Percentiles rank a stretch among this genome's conserved stretches.
Conservation (phyloP, 2,329 filamentous ascomycete species). For the Talaromyces sp. region DNA sequence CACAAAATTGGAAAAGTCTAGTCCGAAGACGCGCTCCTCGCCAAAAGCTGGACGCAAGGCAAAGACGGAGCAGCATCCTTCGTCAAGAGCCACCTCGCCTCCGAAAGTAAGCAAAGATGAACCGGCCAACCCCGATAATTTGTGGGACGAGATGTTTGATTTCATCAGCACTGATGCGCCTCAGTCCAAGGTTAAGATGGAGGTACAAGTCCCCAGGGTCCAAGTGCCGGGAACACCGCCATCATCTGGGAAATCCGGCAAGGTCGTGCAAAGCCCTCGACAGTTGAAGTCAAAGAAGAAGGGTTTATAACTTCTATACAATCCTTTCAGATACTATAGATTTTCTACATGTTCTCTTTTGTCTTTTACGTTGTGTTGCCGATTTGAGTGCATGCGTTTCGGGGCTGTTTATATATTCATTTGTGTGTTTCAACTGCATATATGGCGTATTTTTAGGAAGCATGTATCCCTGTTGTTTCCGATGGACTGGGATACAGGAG, state of each 20-base stretch:
- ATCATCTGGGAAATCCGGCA: neutral
- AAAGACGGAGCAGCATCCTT: neutral
- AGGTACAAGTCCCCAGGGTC: slow-evolving; percentile 16
- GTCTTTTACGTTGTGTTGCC: neutral
- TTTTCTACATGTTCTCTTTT: neutral
- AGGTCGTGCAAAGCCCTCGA: slow-evolving; percentile 2
- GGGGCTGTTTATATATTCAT: neutral
- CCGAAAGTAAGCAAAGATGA: neutral
- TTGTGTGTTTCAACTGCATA: neutral
- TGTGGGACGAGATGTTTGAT: slow-evolving; percentile 6
- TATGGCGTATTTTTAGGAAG: neutral
- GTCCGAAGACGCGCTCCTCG: neutral
- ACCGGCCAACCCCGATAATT: neutral
- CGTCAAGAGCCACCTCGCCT: neutral
- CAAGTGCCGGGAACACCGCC: slow-evolving; percentile 22
- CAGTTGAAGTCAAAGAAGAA: slow-evolving; percentile 5
- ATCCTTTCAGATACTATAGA: neutral
- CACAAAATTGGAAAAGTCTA: neutral
- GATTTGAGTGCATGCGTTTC: neutral
- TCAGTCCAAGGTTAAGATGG: neutral
- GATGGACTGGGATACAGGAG: neutral
- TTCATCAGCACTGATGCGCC: neutral
- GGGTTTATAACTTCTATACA: neutral
- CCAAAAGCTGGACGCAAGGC: neutral
- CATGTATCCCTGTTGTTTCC: neutral